Percentiles rank a stretch among this genome's conserved stretches.
These are phyloP conservation scores for Boletus subparvulus DNA, from an alignment of 768 basidiomycete species.

Conservation along the genomic window DNA sequence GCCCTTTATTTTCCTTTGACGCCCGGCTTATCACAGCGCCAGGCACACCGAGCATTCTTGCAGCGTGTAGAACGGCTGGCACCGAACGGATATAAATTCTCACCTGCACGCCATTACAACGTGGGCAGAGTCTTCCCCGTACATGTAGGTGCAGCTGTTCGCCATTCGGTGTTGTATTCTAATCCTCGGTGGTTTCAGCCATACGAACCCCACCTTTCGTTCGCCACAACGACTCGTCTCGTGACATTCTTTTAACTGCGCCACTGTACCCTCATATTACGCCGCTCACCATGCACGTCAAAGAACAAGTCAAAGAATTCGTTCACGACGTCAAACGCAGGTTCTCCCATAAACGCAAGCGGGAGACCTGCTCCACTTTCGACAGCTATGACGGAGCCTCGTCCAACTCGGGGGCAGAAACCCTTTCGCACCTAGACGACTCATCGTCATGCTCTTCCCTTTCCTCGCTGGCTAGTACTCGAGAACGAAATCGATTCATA, in stretches of 20 bases:
- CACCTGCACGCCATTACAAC: constrained; percentile 6
- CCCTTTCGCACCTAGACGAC: neutral
- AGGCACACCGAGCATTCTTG: constrained; percentile 1
- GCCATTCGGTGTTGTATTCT: neutral
- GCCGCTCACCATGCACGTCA: constrained; percentile 29
- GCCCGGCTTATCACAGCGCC: neutral
- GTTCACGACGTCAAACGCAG: constrained; percentile 34
- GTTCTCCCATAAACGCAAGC: constrained; percentile 28
- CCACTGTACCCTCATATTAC: neutral
- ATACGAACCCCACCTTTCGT: neutral
- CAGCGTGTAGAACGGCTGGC: constrained; percentile 1
- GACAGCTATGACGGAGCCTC: constrained; percentile 10
- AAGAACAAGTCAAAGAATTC: constrained; percentile 28
- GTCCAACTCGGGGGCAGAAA: constrained; percentile 15
- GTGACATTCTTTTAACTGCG: neutral
- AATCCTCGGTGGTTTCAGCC: neutral
- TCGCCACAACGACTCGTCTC: neutral
- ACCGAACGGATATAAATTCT: neutral
- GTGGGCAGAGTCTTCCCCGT: neutral
- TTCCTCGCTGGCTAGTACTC: constrained; percentile 3
- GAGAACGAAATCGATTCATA: constrained; percentile 7
- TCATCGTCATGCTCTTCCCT: constrained; percentile 17
- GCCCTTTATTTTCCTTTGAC: neutral
- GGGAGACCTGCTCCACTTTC: constrained; percentile 12
- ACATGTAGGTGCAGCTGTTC: constrained; percentile 1